Base-by-base conservation (phyloP, 2,329 filamentous ascomycete genomes). In the Fusarium lateritium region DNA sequence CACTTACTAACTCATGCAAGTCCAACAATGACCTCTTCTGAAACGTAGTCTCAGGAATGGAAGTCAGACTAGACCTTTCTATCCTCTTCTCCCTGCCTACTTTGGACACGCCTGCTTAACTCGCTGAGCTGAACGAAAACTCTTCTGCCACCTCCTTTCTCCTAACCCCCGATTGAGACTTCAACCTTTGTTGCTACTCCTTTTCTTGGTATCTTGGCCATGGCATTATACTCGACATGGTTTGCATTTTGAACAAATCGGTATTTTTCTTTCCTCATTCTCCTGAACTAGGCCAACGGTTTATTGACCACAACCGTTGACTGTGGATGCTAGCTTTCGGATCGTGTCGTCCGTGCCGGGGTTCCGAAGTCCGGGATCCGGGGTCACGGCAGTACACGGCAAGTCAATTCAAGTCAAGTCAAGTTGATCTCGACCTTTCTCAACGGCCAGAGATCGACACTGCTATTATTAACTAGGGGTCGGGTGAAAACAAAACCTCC, bases 1-100 rank as follows among this genome's bases (percentile, higher is more conserved):
- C 65, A 50, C 28, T 24, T 26, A 42, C n/a, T 17, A 42, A 40
- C 24, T 15, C 19, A 19, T 19, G 19, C 40, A 15, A 55, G 47
- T 40, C 34, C 40, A 14, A 51, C 51, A 50, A 65, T 65, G 53
- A 61, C 65, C 26, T 22, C 28, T 52, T 68, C 60, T 69, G 65
- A 69, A 69, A 69, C 66, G 42, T 55, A 62, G 50, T 38, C 60
- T 53, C 34, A 68, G 64, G 58, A 50, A 50, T 61, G 44, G 45
- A 46, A 52, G 42, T 15, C 33, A 33, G 36, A 31, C 62, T 65
- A 65, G 44, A 65, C 58, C 58, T 68, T 60, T 68, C 45, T 46
- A 36, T 34, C 21, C 31, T 40, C 8, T 28, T 19, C 47, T 42
- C 59, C 56, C 54, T 50, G 36, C 43, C 64, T 54, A 42, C 39